Base-by-base conservation (phyloP, 225 moss, liverwort and hornwort genomes). In the Polytrichum commune region DNA sequence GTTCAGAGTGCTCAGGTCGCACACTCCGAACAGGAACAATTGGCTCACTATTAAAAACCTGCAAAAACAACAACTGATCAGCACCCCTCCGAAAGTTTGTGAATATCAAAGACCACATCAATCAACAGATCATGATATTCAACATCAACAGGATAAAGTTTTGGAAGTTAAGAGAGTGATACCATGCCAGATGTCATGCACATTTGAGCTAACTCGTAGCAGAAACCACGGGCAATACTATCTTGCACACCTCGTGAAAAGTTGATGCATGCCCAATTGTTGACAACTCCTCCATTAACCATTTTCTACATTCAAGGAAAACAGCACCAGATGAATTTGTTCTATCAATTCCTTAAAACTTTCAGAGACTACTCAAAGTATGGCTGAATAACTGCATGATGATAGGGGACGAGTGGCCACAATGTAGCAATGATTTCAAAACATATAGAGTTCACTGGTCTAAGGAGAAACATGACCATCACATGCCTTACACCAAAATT, bases 121-220 rank as follows among this genome's bases (percentile, higher is more conserved):
- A 46, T 46, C 16, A 46, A 46, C 46, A 46, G 4, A 46, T 46
- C 46, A 13, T 13, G 46, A 16, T 46, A 46, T 46, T 46, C 46
- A 46, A 46, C 46, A 46, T 46, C 46, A 46, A 16, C 13, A 3
- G 16, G 46, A 46, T 13, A 9, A 16, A 35, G 16, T 13, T 16
- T 46, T 46, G 0, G 13, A 46, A 13, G 16, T 13, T 46, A 3
- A 16, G 16, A 22, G 1, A 24, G 22, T n/a, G 18, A 26, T 83
- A 96, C 96, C 98, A 98, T 98, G 67, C 98, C 98, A 58, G 98
- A 98, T 5, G 94, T 94, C 38, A 83, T 80, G 62, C 98, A 98
- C 98, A 98, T 98, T 73, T 83, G 84, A 1, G 95, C 98, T 9
- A 98, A 32, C 73, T 98, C 95, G 3, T 66, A 77, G 75, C 98